Percentiles rank a stretch among this genome's conserved stretches.
phyloP scores from a whole-genome alignment of 1,284 basidiomycete species.

The Cutaneotrichosporon cutaneum region DNA sequence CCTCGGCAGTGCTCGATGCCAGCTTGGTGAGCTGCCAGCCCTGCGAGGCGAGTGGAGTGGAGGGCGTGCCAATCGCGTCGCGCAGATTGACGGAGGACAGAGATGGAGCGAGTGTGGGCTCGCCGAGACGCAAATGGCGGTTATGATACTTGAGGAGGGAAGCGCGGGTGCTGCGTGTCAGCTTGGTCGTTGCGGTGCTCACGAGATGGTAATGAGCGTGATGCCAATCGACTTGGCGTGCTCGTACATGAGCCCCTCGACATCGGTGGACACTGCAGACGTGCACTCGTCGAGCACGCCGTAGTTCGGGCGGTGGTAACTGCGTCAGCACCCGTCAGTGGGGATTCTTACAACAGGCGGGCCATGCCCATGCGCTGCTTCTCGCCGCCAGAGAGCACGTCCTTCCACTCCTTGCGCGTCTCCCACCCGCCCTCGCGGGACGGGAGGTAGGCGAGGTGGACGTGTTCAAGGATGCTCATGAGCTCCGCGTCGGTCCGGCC shows the following conservation, averaged over 20 bases:
- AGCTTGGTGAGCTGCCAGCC: constrained; percentile 50
- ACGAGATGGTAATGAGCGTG: constrained; percentile 87
- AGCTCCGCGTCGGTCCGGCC: constrained; percentile 69
- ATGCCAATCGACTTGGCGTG: constrained; percentile 88
- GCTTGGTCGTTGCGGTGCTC: constrained; percentile 34
- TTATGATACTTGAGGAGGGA: constrained; percentile 59
- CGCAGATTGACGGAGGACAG: constrained; percentile 23
- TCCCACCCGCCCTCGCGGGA: constrained; percentile 84
- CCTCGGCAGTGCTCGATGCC: constrained; percentile 35
- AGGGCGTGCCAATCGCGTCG: constrained; percentile 38
- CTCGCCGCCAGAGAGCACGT: constrained; percentile 84
- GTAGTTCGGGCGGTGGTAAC: constrained; percentile 44
- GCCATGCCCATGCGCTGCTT: constrained; percentile 78
- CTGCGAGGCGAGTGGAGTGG: constrained; percentile 33
- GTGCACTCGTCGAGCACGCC: constrained; percentile 74
- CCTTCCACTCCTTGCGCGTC: constrained; percentile 92
- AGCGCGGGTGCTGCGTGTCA: constrained; percentile 52
- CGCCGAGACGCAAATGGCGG: constrained; percentile 54
- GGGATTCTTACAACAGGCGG: constrained; percentile 43
- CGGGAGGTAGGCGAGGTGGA: constrained; percentile 82
- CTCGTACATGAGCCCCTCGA: constrained; percentile 94
- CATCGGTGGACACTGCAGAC: constrained; percentile 92
- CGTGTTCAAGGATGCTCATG: constrained; percentile 70
- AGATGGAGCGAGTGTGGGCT: constrained; percentile 31
- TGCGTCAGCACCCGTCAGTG: constrained; percentile 4